phyloP scores from a whole-genome alignment of 768 basidiomycete species.

The Psilocybe tampanensis region DNA sequence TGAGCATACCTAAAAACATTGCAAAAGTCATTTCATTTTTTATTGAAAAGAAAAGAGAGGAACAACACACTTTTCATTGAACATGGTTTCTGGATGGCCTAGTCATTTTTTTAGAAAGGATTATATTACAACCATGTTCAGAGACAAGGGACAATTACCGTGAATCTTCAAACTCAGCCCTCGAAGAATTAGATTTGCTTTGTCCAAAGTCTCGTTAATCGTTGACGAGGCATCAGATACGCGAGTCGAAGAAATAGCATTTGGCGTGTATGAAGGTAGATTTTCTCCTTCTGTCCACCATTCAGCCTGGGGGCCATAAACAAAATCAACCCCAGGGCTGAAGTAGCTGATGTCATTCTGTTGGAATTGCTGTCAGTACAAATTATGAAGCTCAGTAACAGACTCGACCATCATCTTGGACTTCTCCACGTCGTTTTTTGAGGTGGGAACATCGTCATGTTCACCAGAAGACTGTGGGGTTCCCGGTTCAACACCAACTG shows the following conservation, averaged over 20 bases:
- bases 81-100: constrained; percentile 71
- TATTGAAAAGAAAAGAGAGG: background rate
- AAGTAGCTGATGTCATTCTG: constrained; percentile 30
- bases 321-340: constrained; percentile 48
- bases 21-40: constrained; percentile 4
- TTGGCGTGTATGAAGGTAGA: constrained; percentile 44
- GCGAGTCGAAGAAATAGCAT: constrained; percentile 15
- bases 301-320: constrained; percentile 28
- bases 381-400: too few species aligned
- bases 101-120: background rate
- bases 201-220: constrained; percentile 56
- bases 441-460: background rate
- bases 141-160: constrained; percentile 44
- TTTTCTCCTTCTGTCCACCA: constrained; percentile 30
- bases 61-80: constrained; percentile 59
- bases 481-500: background rate
- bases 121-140: background rate
- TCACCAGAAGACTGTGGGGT: background rate
- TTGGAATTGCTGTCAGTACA: background rate
- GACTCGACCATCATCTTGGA: too few species aligned
- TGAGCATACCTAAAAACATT: constrained; percentile 62
- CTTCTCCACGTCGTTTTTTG: background rate
- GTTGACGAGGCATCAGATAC: constrained; percentile 46
- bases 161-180: constrained; percentile 73
- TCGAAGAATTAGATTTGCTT: constrained; percentile 54